Evolutionary conservation across 331 rosid species (phyloP).

Genomic region (Malus hybrid): DNA sequence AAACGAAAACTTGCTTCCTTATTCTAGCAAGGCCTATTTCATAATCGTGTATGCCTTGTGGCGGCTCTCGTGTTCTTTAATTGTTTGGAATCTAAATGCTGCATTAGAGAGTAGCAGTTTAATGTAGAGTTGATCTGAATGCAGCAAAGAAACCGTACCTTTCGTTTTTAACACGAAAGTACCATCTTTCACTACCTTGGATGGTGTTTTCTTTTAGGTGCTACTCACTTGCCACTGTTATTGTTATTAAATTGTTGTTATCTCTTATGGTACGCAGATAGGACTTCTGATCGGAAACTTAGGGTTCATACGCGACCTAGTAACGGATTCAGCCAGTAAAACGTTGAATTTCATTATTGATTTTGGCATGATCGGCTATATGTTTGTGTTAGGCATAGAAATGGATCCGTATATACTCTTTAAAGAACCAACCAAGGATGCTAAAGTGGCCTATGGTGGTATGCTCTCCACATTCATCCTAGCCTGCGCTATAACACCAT

Average conservation of each 20-base stretch:
- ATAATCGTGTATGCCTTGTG: neutral
- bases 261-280: conserved; percentile 35
- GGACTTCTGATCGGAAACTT: conserved; percentile 61
- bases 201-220: neutral
- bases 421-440: conserved; percentile 34
- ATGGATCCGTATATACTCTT: conserved; percentile 60
- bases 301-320: conserved; percentile 17
- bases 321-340: conserved; percentile 6
- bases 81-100: neutral
- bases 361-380: conserved; percentile 78
- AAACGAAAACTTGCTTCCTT: neutral
- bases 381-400: conserved; percentile 84
- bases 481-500: conserved; percentile 29
- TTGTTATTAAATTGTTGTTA: neutral
- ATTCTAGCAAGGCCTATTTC: neutral
- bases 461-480: conserved; percentile 46
- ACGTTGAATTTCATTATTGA: conserved; percentile 57
- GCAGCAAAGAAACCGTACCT: neutral
- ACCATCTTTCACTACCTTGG: neutral
- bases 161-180: neutral
- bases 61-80: neutral
- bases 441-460: conserved; percentile 54
- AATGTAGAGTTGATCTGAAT: too few relatives aligned
- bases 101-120: neutral
- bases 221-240: neutral